Evolutionary conservation across 2,329 filamentous ascomycete genomes (phyloP), one percentile per base, ranked within the genome.

Genomic region (Pseudogymnoascus sp.): DNA sequence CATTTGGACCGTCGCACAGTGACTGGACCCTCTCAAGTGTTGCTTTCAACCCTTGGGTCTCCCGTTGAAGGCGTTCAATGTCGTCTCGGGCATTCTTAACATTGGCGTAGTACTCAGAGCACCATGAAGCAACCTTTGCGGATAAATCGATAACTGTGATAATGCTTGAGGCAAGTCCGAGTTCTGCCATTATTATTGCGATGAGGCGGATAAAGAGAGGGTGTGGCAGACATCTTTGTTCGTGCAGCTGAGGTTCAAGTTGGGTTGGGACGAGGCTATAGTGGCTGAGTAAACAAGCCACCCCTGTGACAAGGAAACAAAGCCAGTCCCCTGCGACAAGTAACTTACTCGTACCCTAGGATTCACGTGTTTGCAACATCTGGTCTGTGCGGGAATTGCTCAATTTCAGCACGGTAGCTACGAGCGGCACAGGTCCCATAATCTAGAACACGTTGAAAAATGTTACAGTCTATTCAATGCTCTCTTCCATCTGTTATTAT

Each of bases 61-160:
- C 73, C 38, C 62, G 37, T 14, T 70, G 65, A 16, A 78, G 66
- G n/a, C 70, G 71, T 46, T 69, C 66, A 62, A 78, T 75, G 18
- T 75, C 69, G 0, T 68, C 65, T 64, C 69, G 66, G 5, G 74
- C 72, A 60, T 69, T 56, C 64, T 72, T 71, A 40, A 75, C 72
- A 1, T 73, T 68, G 60, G 68, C 66, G 5, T 69, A 76, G 66
- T 78, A 78, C 59, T 75, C 67, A 18, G 69, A 69, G 61, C 74
- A 78, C 7, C 73, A 65, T 59, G 69, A 69, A 12, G 66, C 63
- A 59, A 78, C 65, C 50, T 77, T 77, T 37, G 68, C 70, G 23
- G 75, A 75, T 62, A 78, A 64, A 61, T 78, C 72, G 42, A 76
- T 65, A 38, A 78, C 73, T 56, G 76, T 73, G 53, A 76, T 71